Base-by-base conservation (phyloP, 768 basidiomycete genomes). In the Hypholoma fasciculare region DNA sequence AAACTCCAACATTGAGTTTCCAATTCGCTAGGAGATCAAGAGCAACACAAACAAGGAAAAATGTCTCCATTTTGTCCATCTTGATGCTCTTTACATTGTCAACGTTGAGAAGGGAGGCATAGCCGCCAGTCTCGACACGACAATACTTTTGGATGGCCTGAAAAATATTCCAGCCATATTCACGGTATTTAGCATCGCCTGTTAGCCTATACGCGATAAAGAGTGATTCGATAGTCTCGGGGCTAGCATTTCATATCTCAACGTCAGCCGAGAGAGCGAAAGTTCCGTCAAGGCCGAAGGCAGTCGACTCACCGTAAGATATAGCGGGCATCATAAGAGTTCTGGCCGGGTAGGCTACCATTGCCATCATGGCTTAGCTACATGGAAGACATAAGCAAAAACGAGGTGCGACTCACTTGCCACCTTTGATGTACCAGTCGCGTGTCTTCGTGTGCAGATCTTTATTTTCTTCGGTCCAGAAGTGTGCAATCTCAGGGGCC, bases 21-120 rank as follows among this genome's bases (percentile, higher is more conserved):
- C n/a, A 13, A 20, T 9, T 44, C 16, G 7, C 13, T 13, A 34
- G 49, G 16, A 12, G 16, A 17, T 17, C 19, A 23, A 9, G 55
- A 46, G 44, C 37, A 42, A 30, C 8, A 63, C 85, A 30, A 61
- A 94, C 93, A 78, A 98, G 76, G 75, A 96, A 84, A 76, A 97
- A 98, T 7, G 96, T 95, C 74, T 97, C 96, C 96, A 98, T 98
- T 69, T 89, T 90, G 69, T 98, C 94, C 57, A 93, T 87, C 53
- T 82, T 76, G 63, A 76, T 75, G 6, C 78, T 85, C 0, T 86
- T 84, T 13, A 87, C 76, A 60, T 84, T 79, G 67, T 97, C 92
- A 8, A 98, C 96, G 67, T 98, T 93, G 57, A 88, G 70, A 49
- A 98, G 80, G 38, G 84, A 85, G 8, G 93, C 90, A 67, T 93